phyloP scores from a whole-genome alignment of 768 basidiomycete genomes.

The Russula brevipes region DNA sequence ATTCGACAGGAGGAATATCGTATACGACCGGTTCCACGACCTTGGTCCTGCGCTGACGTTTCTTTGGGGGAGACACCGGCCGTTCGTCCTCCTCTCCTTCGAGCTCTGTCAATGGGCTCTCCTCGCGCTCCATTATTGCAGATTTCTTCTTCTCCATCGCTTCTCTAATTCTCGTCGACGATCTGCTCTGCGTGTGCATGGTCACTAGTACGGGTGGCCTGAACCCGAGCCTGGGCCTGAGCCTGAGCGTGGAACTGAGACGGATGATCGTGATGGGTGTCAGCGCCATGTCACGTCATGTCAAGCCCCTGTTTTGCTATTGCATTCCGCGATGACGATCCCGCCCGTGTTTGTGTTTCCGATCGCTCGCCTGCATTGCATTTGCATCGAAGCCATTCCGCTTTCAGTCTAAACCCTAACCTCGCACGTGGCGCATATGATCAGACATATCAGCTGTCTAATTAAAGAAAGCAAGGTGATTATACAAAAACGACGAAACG shows the following conservation, averaged over 20 bases:
- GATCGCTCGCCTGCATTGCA: background rate
- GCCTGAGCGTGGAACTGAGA: too few species aligned
- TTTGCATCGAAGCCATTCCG: background rate
- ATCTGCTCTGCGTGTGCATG: background rate
- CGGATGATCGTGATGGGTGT: too few species aligned
- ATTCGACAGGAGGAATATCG: constrained; percentile 66
- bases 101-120: constrained; percentile 27
- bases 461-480: background rate
- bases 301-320: background rate
- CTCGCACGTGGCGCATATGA: background rate
- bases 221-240: too few species aligned
- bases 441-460: background rate
- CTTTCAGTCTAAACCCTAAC: background rate
- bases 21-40: constrained; percentile 48
- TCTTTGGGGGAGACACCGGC: constrained; percentile 24
- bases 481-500: background rate
- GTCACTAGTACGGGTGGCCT: too few species aligned
- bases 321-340: too few species aligned
- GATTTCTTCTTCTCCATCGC: background rate
- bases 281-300: too few species aligned
- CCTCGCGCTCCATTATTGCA: constrained; percentile 1
- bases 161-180: background rate
- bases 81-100: constrained; percentile 17
- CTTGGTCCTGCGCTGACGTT: constrained; percentile 33
- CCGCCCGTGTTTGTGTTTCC: background rate